phyloP scores from a whole-genome alignment of 1,284 basidiomycete genomes.

The Leccinum solheimii region DNA sequence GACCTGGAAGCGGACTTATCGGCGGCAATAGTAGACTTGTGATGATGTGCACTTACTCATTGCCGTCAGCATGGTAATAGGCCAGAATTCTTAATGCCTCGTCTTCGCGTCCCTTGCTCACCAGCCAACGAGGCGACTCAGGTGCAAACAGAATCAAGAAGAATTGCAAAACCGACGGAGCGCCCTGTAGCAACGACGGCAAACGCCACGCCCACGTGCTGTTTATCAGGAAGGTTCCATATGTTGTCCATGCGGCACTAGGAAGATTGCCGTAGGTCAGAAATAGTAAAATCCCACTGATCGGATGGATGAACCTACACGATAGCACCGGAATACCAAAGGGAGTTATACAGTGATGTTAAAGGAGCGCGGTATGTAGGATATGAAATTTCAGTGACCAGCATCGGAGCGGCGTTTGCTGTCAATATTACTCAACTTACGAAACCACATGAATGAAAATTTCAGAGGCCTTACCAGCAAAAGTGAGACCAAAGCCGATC shows the following conservation, averaged over 20 bases:
- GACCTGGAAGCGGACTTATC: conserved; percentile 36
- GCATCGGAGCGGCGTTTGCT: conserved; percentile 70
- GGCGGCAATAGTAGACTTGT: not conserved
- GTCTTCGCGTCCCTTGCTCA: conserved; percentile 62
- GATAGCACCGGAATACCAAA: conserved; percentile 77
- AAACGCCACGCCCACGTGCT: conserved; percentile 75
- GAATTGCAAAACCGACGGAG: conserved; percentile 64
- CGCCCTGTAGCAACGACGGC: conserved; percentile 65
- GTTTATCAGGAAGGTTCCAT: conserved; percentile 66
- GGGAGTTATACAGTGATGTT: conserved; percentile 75
- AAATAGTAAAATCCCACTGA: not conserved
- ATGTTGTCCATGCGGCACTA: conserved; percentile 75
- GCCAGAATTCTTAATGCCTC: conserved; percentile 64
- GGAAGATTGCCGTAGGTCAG: not conserved
- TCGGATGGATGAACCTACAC: conserved; percentile 43
- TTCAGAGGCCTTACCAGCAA: conserved; percentile 47
- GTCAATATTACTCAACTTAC: not conserved
- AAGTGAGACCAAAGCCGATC: conserved; percentile 78
- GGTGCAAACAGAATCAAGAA: conserved; percentile 60
- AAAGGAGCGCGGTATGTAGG: conserved; percentile 72
- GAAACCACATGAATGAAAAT: not conserved
- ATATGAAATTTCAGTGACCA: conserved; percentile 77
- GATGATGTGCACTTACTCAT: conserved; percentile 38
- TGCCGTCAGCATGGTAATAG: conserved; percentile 74
- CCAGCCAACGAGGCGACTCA: conserved; percentile 71